Evolutionary conservation across 768 basidiomycete genomes (phyloP), one percentile per base, ranked within the genome.

Genomic region (Serpula lacrymans): DNA sequence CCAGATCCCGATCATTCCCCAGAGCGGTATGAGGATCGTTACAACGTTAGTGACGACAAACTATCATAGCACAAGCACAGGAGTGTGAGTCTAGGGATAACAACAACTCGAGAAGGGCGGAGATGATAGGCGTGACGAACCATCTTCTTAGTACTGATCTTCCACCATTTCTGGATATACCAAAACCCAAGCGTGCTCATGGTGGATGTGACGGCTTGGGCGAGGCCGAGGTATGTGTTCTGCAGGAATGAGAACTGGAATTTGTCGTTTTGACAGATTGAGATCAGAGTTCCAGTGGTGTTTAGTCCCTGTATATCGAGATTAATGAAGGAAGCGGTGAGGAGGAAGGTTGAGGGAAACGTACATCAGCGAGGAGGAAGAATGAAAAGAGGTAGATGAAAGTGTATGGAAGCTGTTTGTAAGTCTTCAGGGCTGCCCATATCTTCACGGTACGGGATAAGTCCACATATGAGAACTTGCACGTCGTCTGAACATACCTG

Each of bases 1-100:
- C 87, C 88, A 88, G 34, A 91, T 78, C 2, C 89, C 88, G 30
- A 89, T 70, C 84, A 87, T 84, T 11, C 87, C 85, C 88, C 88
- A 91, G 5, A 89, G 67, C 1, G 88, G 87, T 37, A 91, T 88
- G 31, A 89, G 29, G 18, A 89, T 74, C 3, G 85, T 84, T 4
- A 83, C 77, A 0, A 87, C 73, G 47, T 87, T 89, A 3, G 86
- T 89, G 0, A 85, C 74, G 11, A 81, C 64, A 51, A 90, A 89
- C 84, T 89, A 28, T 1, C 28, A 1, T 5, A 14, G 5, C 17
- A n/a, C 42, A 21, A 45, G 25, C 17, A 35, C 20, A 31, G 30
- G 8, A 24, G n/a, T 24, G 33, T n/a, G 12, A 5, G 3, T 14
- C 26, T 1, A 12, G 2, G 7, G 20, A 9, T 6, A 35, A 4